Base-by-base conservation (phyloP, 1,284 basidiomycete species). In the Naganishia cerealis region DNA sequence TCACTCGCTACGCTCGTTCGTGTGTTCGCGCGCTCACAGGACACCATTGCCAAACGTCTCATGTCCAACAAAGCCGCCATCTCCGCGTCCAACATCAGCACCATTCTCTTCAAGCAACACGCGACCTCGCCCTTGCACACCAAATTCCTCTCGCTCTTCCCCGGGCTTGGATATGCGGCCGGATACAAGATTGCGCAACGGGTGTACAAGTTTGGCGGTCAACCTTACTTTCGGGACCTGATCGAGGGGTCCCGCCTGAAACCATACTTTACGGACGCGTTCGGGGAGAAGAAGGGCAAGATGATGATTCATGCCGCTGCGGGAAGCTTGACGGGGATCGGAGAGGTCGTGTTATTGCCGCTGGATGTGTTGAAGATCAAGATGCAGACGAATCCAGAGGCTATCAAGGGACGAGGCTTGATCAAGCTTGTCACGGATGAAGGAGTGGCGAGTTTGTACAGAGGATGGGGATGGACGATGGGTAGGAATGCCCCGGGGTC, bases 381-480 rank as follows among this genome's bases (percentile, higher is more conserved):
- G 84, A 89, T 94, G 72, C 94, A 97, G 83, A 93, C 94, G 71
- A 96, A 96, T 82, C 94, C 93, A 3, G 93, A 95, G 75, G 92
- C 94, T 1, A 92, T 96, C 86, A 89, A 91, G 65, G 92, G 92
- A 54, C 90, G 95, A 46, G 94, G 94, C 46, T 86, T 96, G 74
- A 72, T 96, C 68, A 88, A 90, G 66, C 94, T 99, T 73, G 87
- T 99, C 78, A 82, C 88, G 73, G 94, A 99, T 74, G 96, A 99
- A 78, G 93, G 94, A 68, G 76, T 86, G 65, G 88, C 86, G 13
- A 86, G 89, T 2, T 86, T 99, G 46, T 99, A 99, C 83, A 88
- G 94, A 72, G 95, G 95, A 48, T 97, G 94, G 91, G 95, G 94
- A 66, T 98, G 95, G 95, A 99, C 95, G 43, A 91, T 97, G 84